A percentile compares a stretch with the other conserved stretches of the same genome.
Conservation (phyloP, 768 basidiomycete genomes). For the Podaxis sp. region DNA sequence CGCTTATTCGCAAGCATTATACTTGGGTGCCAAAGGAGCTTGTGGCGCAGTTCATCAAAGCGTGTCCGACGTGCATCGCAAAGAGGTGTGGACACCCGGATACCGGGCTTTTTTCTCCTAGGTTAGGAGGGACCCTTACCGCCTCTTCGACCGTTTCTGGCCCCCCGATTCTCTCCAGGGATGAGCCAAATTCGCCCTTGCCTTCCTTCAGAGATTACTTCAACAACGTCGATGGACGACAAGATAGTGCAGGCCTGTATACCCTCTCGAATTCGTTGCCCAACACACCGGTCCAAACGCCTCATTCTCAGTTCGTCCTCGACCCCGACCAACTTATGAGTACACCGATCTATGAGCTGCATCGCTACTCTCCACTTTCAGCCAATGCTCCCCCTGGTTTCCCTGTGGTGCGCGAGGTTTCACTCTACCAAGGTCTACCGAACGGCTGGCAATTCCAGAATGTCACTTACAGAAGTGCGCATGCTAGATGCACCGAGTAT, state of each 20-base stretch:
- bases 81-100: conserved; percentile 35
- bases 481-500: conserved; percentile 30
- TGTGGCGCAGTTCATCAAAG: conserved; percentile 71
- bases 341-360: neutral
- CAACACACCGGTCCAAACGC: conserved; percentile 6
- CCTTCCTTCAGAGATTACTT: conserved; percentile 20
- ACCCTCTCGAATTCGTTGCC: neutral
- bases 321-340: neutral
- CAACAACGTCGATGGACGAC: conserved; percentile 13
- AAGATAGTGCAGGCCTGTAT: conserved; percentile 4
- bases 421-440: conserved; percentile 41
- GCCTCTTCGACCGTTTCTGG: neutral
- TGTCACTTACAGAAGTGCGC: conserved; percentile 29
- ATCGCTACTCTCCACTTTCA: conserved; percentile 2
- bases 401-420: conserved; percentile 43
- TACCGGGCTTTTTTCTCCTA: neutral
- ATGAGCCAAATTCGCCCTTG: conserved; percentile 14
- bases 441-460: conserved; percentile 44
- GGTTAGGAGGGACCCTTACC: neutral
- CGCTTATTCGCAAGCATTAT: conserved; percentile 62
- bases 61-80: conserved; percentile 69
- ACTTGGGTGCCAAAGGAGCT: conserved; percentile 86
- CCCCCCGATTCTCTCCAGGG: neutral
- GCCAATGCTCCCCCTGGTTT: conserved; percentile 17
- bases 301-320: conserved; percentile 6